Evolutionary conservation across 495 filamentous ascomycete species (phyloP), one percentile per base, ranked within the genome.

Genomic region (Oidiodendron maius): DNA sequence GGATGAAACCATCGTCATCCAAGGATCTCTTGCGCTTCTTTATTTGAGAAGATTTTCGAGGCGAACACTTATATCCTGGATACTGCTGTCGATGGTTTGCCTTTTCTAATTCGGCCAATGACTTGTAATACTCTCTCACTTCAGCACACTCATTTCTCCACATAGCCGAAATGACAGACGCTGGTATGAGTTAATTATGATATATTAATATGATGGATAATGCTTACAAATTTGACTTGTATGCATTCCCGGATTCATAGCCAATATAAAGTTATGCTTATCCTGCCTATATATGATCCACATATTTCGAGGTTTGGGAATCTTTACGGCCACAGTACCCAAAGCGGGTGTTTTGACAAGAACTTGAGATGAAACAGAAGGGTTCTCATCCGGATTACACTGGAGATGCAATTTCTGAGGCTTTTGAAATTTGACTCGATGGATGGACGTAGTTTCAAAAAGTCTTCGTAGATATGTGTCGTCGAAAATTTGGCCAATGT

Each of bases 201-300:
- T 18, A 30, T 23, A 13, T 10, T 35, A 11, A 20, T 12, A 30
- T 3, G 1, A 15, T 25, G 25, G 24, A 20, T 22, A 21, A 4
- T 6, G 67, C 71, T 64, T 62, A 77, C 72, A 75, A 21, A 75
- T 72, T 11, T 73, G 55, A 37, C 66, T 71, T 46, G 69, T 75
- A 6, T 63, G 64, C 6, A 70, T 45, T 10, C 59, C 58, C 17
- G 69, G 71, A 25, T 72, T 59, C 17, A 55, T 45, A n/a, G 48
- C 60, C 39, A 65, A 67, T 26, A 70, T 42, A 11, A 34, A 30
- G 5, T 60, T 54, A 46, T 72, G 70, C 35, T 69, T 53, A 35
- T 64, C 49, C 44, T 71, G 61, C 12, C 72, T 67, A 43, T 70
- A 76, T 28, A 74, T 52, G 42, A 74, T 74, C 41, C 66, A 74